A percentile compares a stretch with the other conserved stretches of the same genome.
Evolutionary conservation across 306 rosid species (phyloP).

Genomic region (Rubus idaeus): DNA sequence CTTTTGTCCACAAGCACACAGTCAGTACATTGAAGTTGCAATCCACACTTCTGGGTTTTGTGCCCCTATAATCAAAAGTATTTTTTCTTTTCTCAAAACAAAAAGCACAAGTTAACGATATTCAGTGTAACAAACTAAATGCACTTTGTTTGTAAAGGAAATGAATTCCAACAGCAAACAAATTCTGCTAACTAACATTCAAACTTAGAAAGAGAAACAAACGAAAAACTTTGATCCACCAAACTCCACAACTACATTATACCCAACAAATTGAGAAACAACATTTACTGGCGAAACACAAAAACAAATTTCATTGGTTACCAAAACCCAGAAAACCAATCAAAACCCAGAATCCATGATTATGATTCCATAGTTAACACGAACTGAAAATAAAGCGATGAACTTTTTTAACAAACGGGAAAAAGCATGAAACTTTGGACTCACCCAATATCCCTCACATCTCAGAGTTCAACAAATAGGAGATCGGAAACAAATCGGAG

Average conservation of each 20-base stretch:
- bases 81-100: not conserved
- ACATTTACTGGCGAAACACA: not conserved
- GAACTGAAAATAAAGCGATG: not conserved
- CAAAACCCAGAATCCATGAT: not conserved
- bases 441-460: slow-evolving; percentile 28
- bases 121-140: slow-evolving; percentile 11
- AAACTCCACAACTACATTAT: slow-evolving; percentile 7
- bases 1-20: slow-evolving; percentile 18
- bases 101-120: slow-evolving; percentile 14
- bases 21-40: slow-evolving; percentile 22
- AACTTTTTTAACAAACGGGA: not conserved
- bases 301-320: too few species aligned
- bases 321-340: not conserved
- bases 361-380: not conserved
- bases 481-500: slow-evolving; percentile 17
- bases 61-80: not conserved
- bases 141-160: not conserved
- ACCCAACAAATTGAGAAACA: not conserved
- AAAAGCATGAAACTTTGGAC: slow-evolving; percentile 40
- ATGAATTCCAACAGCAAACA: not conserved
- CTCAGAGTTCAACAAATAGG: slow-evolving; percentile 11
- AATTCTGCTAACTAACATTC: not conserved
- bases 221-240: not conserved
- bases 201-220: not conserved
- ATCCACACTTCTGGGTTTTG: slow-evolving; percentile 19